Conservation (phyloP, 2,329 filamentous ascomycete species). For the Thelonectria discophora region DNA sequence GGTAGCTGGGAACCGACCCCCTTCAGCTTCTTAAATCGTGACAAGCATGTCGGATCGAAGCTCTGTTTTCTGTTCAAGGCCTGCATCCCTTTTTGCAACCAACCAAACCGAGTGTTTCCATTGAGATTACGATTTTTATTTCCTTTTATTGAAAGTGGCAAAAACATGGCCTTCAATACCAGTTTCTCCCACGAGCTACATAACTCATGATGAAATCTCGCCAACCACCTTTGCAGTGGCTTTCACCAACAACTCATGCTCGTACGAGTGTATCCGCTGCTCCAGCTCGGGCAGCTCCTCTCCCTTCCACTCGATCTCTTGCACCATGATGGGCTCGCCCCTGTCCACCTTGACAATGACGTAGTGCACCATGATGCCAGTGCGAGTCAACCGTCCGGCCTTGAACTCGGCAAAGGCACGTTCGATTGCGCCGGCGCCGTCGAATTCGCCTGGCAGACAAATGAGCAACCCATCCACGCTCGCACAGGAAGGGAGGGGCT, state of each 20-base stretch:
- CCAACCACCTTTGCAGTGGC: conserved; percentile 64
- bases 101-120: too few relatives aligned
- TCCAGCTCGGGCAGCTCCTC: conserved; percentile 73
- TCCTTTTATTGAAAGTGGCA: too few relatives aligned
- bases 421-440: conserved; percentile 80
- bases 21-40: too few relatives aligned
- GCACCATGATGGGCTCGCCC: conserved; percentile 75
- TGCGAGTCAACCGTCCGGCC: conserved; percentile 69
- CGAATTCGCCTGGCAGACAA: conserved; percentile 68
- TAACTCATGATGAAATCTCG: conserved; percentile 43
- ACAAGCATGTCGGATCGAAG: too few relatives aligned
- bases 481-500: conserved; percentile 33
- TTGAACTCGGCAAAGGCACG: conserved; percentile 78
- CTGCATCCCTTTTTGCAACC: neutral
- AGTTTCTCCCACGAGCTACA: too few relatives aligned
- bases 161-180: too few relatives aligned
- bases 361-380: conserved; percentile 90
- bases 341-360: conserved; percentile 83
- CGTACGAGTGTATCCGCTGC: conserved; percentile 75
- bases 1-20: too few relatives aligned
- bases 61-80: too few relatives aligned
- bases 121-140: too few relatives aligned
- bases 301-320: conserved; percentile 72
- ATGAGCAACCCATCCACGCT: conserved; percentile 3
- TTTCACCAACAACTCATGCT: conserved; percentile 82